Base-by-base conservation (phyloP, 257 asterid genomes). In the Penstemon barbatus region DNA sequence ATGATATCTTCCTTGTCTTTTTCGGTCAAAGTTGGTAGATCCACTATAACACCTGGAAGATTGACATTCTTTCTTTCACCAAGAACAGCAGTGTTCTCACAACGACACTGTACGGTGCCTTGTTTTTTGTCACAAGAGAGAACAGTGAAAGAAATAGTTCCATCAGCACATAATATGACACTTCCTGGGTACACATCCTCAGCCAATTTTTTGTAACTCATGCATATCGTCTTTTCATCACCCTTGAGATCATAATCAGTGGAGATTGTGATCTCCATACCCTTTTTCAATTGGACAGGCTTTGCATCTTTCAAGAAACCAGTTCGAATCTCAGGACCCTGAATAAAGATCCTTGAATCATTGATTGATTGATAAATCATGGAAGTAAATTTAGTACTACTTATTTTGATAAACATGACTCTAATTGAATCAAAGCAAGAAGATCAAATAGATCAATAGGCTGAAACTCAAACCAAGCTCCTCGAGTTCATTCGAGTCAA, bases 251-350 rank as follows among this genome's bases (percentile, higher is more conserved):
- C 25, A 73, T 81, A 81, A 58, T 81, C 86, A n/a, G 86, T 81
- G 39, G 86, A 75, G 15, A 80, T 54, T 36, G 71, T 70, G 71
- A 80, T 77, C 61, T 80, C 84, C 19, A 70, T 73, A 7, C 85
- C 86, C 78, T 75, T 72, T n/a, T 62, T 75, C 46, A 81, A 68
- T 46, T 78, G 86, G 60, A 81, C 62, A 4, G 86, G 83, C 72
- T 81, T 81, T 5, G 65, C 79, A 43, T 78, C 86, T 71, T 81
- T 78, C 74, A 81, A 80, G 73, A 78, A 81, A 38, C 86, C 86
- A 10, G 86, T 81, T 58, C 86, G 80, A 70, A 81, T 81, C 68
- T 81, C 86, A 8, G 84, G 86, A 66, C 86, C 86, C 86, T 81
- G 64, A 2, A 4, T 13, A 15, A 63, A 15, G 42, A 55, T 42